Conservation (phyloP, 1,139 yeast species). For the Yamadazyma taylorii region DNA sequence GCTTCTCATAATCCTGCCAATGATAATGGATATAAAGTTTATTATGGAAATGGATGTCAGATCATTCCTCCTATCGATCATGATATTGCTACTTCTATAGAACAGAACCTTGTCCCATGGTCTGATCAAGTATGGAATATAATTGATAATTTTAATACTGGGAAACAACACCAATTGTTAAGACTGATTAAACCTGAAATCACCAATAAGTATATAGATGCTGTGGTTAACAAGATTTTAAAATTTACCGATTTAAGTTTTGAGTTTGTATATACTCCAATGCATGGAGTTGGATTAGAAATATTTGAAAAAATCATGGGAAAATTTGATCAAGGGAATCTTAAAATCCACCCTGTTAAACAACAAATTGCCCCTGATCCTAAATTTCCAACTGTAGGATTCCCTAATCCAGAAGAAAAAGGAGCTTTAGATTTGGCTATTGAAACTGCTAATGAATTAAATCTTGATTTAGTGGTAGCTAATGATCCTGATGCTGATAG, state of each 20-base stretch:
- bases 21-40: constrained; percentile 95
- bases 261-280: constrained; percentile 80
- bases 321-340: constrained; percentile 29
- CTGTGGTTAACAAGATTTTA: constrained; percentile 30
- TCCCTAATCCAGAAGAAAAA: constrained; percentile 95
- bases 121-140: constrained; percentile 50
- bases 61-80: constrained; percentile 89
- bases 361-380: constrained; percentile 82
- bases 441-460: constrained; percentile 45
- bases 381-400: constrained; percentile 75
- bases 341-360: constrained; percentile 34
- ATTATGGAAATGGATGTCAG: constrained; percentile 92
- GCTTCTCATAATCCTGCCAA: constrained; percentile 94
- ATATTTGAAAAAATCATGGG: constrained; percentile 36
- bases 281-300: constrained; percentile 89
- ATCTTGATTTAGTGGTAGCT: constrained; percentile 65
- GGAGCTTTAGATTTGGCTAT: constrained; percentile 85
- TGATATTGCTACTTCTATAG: constrained; percentile 66
- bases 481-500: constrained; percentile 98
- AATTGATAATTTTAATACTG: constrained; percentile 28
- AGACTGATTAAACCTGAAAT: constrained; percentile 30
- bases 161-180: constrained; percentile 22
- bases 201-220: constrained; percentile 34
- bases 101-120: constrained; percentile 64
- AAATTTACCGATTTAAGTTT: constrained; percentile 22